A percentile compares a stretch with the other conserved stretches of the same genome.
Evolutionary conservation across 805 yeast species (phyloP).

Genomic region (Torulaspora microellipsoides): DNA sequence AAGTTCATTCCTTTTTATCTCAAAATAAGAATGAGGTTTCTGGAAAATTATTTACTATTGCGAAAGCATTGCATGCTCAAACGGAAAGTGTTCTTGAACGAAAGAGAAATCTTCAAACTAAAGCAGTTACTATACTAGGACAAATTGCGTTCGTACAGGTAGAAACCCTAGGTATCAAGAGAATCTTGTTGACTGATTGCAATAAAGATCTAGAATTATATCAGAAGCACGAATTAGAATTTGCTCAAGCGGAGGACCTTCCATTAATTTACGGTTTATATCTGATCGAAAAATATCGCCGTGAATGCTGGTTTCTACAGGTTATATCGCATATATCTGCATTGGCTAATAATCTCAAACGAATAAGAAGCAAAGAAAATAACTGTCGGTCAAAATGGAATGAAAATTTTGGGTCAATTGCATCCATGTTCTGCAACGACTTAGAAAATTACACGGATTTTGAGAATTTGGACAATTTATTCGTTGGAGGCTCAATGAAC

Average conservation of each 20-base stretch:
- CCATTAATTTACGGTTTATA: constrained; percentile 71
- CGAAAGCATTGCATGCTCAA: constrained; percentile 26
- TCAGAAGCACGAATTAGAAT: constrained; percentile 22
- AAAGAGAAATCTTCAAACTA: constrained; percentile 35
- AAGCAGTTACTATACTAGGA: constrained; percentile 28
- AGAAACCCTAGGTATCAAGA: constrained; percentile 34
- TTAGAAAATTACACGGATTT: constrained; percentile 6
- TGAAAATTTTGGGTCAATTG: constrained; percentile 47
- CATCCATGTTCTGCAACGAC: constrained; percentile 12
- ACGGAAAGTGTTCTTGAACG: constrained; percentile 23
- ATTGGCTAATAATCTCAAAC: constrained; percentile 54
- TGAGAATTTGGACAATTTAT: constrained; percentile 2
- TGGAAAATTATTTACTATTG: constrained; percentile 23
- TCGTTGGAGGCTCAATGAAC: background rate
- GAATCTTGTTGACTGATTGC: constrained; percentile 31
- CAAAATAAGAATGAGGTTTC: constrained; percentile 15
- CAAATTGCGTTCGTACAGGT: constrained; percentile 39
- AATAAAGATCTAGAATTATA: constrained; percentile 28
- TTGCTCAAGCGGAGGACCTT: constrained; percentile 51
- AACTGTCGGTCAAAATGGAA: constrained; percentile 58
- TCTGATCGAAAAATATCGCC: constrained; percentile 55
- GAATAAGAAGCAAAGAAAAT: constrained; percentile 53
- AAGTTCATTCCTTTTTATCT: constrained; percentile 5
- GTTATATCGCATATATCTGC: constrained; percentile 29
- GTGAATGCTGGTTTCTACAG: constrained; percentile 47